phyloP scores from a whole-genome alignment of 176 grass and related monocot species.

The Juncus effusus region DNA sequence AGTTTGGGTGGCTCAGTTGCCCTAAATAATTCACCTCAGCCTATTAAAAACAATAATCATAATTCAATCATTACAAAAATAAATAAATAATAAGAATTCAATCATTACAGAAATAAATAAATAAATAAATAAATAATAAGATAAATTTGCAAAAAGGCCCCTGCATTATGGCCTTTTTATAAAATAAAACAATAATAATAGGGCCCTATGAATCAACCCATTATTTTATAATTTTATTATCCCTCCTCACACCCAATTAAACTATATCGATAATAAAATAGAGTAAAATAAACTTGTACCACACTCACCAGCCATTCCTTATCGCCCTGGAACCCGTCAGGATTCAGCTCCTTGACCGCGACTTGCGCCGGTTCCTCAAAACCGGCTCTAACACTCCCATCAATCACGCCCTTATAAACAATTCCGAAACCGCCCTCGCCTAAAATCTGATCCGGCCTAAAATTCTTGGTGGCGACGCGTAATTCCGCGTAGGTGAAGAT shows the following conservation, averaged over 20 bases:
- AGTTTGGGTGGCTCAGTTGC: slow-evolving; percentile 87
- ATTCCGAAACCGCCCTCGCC: slow-evolving; percentile 97
- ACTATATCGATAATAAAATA: background rate
- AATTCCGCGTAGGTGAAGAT: slow-evolving; percentile 82
- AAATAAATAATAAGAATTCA: background rate
- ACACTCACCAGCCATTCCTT: slow-evolving; percentile 91
- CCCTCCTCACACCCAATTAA: background rate
- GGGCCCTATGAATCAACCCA: background rate
- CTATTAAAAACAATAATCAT: slow-evolving; percentile 44
- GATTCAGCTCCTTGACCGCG: slow-evolving; percentile 92
- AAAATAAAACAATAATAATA: background rate
- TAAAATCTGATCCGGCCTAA: slow-evolving; percentile 77
- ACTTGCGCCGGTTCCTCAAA: slow-evolving; percentile 60
- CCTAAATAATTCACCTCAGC: slow-evolving; percentile 98
- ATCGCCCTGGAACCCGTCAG: slow-evolving; percentile 91
- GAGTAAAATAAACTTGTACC: no score
- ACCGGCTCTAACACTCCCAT: slow-evolving; percentile 67
- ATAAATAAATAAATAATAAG: background rate
- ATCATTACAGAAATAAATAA: slow-evolving; percentile 3
- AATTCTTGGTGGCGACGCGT: slow-evolving; percentile 83
- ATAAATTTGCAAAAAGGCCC: no score
- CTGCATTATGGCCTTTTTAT: no score
- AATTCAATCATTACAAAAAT: slow-evolving; percentile 7
- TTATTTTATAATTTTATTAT: no score
- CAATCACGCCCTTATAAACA: slow-evolving; percentile 89